Base-by-base conservation (phyloP, 192 early-diverging fungal genomes). In the Rhizoclosmatium globosum region DNA sequence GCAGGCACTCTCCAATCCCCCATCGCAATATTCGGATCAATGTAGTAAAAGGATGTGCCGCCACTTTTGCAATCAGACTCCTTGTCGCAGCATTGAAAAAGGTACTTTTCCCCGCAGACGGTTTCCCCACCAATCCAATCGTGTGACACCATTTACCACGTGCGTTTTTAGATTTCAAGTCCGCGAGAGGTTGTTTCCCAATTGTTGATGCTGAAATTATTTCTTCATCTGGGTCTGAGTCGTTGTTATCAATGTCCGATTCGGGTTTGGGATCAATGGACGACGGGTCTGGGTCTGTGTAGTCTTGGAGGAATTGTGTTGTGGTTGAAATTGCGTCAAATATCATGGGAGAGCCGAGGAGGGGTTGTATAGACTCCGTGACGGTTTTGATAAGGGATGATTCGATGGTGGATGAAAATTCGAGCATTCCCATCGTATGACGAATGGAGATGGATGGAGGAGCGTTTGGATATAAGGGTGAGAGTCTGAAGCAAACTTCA, bases 41-140 rank as follows among this genome's bases (percentile, higher is more conserved):
- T 80, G 79, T 80, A n/a, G 79, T 80, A 56, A 80, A 80, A 31
- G 79, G 79, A 68, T 75, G 73, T 1, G 72, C 31, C 41, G 64
- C 79, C 23, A 80, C 56, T 57, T 59, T 74, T 19, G 79, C 79
- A 11, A 58, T 43, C 53, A 57, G 67, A 56, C 71, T 53, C 38
- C 57, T 31, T n/a, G 79, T 80, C 9, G 79, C 79, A 43, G 64
- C 61, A 44, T 80, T 80, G 79, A 80, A 80, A 47, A 80, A 80
- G 21, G 79, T 80, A 6, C 72, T 75, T 59, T 80, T 80, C 23
- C 79, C 79, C 6, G 79, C 79, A 41, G 60, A 65, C 38, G 79
- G 79, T 69, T 80, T 80, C 19, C 79, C 79, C 23, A 80, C 79
- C 3, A 80, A 42, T 2, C 79, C 79, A 38, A 80, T 75, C 23